Percentiles rank a stretch among this genome's conserved stretches.
Evolutionary conservation across 192 early-diverging fungal genomes (phyloP).

Genomic region (Mortierella hygrophila): DNA sequence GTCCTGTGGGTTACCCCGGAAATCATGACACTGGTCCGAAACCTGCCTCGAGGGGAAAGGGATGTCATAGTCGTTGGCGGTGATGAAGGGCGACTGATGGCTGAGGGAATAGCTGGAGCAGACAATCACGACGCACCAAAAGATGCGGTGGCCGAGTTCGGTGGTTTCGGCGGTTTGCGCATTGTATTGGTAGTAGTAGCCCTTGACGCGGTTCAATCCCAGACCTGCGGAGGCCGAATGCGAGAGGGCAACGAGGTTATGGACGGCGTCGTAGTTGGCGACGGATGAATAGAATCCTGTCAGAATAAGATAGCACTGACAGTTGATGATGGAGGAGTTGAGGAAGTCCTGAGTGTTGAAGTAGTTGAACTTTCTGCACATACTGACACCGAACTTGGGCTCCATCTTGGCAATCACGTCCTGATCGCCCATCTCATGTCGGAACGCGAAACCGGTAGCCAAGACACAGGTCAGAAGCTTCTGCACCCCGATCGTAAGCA

Average conservation of each 20-base stretch:
- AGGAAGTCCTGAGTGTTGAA: slow-evolving; percentile 45
- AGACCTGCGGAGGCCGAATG: slow-evolving; percentile 33
- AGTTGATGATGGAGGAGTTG: slow-evolving; percentile 37
- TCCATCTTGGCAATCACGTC: slow-evolving; percentile 41
- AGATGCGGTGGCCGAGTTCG: slow-evolving; percentile 42
- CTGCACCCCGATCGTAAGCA: slow-evolving; percentile 20
- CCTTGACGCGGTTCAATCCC: slow-evolving; percentile 29
- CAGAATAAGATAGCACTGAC: slow-evolving; percentile 45
- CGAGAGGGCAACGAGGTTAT: slow-evolving; percentile 45
- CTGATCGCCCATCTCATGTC: slow-evolving; percentile 34
- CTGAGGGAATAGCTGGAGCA: slow-evolving; percentile 50
- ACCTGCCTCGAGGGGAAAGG: slow-evolving; percentile 21
- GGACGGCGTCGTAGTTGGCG: slow-evolving; percentile 46
- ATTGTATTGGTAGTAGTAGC: slow-evolving; percentile 39
- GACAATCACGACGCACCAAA: slow-evolving; percentile 53
- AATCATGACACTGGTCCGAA: slow-evolving; percentile 27
- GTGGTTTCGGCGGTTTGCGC: slow-evolving; percentile 25
- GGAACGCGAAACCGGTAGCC: slow-evolving; percentile 49
- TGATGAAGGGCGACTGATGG: slow-evolving; percentile 54
- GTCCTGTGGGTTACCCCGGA: slow-evolving; percentile 26
- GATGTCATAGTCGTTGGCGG: slow-evolving; percentile 51
- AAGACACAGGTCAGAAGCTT: slow-evolving; percentile 48
- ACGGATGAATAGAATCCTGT: slow-evolving; percentile 50
- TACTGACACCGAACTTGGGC: slow-evolving; percentile 36
- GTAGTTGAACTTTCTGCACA: slow-evolving; percentile 44